Evolutionary conservation across 257 asterid genomes (phyloP).

Genomic region (Avicennia marina): DNA sequence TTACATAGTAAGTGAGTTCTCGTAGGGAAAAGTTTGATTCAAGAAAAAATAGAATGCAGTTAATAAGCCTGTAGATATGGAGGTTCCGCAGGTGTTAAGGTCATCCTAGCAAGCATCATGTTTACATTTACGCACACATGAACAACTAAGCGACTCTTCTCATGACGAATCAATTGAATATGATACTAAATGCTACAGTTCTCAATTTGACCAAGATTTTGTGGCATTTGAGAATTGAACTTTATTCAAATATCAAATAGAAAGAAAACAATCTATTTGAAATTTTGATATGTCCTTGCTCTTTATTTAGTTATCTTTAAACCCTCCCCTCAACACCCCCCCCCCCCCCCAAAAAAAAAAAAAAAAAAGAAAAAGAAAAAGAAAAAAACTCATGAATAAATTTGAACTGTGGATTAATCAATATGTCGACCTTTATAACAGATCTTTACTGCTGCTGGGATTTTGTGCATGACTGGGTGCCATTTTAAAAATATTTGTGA

Average conservation of each 20-base stretch:
- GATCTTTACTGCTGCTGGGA: not conserved
- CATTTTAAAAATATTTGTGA: not conserved
- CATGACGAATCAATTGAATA: too few species aligned
- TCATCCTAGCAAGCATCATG: too few species aligned
- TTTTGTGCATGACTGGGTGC: not conserved
- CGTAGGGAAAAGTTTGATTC: too few species aligned
- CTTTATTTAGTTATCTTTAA: not conserved
- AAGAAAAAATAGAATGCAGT: too few species aligned
- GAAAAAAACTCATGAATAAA: not conserved
- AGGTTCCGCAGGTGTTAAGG: too few species aligned
- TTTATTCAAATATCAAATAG: constrained; percentile 1
- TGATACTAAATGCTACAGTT: not conserved
- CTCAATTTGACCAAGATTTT: not conserved
- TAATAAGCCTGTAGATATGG: too few species aligned
- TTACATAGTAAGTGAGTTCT: too few species aligned
- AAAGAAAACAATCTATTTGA: not conserved
- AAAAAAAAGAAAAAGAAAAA: too few species aligned
- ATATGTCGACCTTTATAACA: not conserved
- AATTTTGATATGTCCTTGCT: not conserved
- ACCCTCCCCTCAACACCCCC: too few species aligned
- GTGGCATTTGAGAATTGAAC: not conserved
- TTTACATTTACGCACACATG: too few species aligned
- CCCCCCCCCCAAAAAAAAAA: too few species aligned
- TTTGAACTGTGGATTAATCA: not conserved
- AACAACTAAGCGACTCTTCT: too few species aligned